A percentile compares a stretch with the other conserved stretches of the same genome.
Evolutionary conservation across 2,329 filamentous ascomycete species (phyloP).

Genomic region (Pseudogymnoascus sp.): DNA sequence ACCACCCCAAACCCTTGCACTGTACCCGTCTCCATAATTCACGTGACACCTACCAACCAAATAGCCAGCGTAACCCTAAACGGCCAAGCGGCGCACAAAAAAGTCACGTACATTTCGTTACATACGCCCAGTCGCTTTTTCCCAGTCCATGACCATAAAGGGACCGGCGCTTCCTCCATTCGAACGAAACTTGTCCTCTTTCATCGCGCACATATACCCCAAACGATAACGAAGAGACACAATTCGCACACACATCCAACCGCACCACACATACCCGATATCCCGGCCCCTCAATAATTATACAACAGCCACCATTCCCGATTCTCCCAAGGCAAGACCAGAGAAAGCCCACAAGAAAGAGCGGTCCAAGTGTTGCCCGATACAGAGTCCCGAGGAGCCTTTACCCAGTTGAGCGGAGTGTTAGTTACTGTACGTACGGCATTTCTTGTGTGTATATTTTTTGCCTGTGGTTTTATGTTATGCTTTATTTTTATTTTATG

Average conservation of each 20-base stretch:
- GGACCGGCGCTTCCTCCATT: neutral
- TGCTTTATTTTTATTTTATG: neutral
- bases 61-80: neutral
- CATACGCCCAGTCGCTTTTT: neutral
- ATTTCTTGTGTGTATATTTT: neutral
- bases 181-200: slow-evolving; percentile 4
- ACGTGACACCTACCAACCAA: neutral
- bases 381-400: neutral
- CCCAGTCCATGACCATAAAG: neutral
- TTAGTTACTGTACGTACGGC: neutral
- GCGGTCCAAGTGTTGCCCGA: neutral
- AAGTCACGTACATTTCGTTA: neutral
- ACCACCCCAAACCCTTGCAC: neutral
- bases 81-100: neutral
- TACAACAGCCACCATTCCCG: neutral
- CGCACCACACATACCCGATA: neutral
- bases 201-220: neutral
- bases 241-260: neutral
- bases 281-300: neutral
- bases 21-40: neutral
- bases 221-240: neutral
- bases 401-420: neutral
- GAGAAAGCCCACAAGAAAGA: neutral
- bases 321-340: neutral
- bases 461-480: neutral